A percentile compares a stretch with the other conserved stretches of the same genome.
Evolutionary conservation across 371 early-diverging fungal genomes (phyloP).

Genomic region (Chytridium lagenaria): DNA sequence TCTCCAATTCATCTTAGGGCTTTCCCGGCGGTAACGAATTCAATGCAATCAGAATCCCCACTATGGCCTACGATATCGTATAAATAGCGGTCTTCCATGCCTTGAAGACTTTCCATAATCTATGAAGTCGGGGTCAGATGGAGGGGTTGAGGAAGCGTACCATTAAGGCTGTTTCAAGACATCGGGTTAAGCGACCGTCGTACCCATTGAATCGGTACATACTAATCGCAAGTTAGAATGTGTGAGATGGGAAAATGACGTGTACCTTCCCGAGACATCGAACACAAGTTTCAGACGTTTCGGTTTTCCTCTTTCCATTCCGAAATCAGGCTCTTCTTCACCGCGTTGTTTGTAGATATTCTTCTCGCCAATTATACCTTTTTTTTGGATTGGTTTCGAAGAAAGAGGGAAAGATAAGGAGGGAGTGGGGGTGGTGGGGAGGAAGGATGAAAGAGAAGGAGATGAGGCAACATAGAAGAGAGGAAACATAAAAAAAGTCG

Average conservation of each 20-base stretch:
- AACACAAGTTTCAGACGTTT: conserved; percentile 82
- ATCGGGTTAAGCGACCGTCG: conserved; percentile 47
- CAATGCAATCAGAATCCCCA: conserved; percentile 77
- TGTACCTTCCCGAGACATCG: conserved; percentile 58
- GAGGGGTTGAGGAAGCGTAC: neutral
- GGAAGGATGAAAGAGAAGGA: too few species aligned
- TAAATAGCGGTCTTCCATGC: conserved; percentile 80
- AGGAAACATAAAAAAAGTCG: too few species aligned
- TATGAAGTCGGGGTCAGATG: conserved; percentile 33
- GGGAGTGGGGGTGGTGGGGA: too few species aligned
- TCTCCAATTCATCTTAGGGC: conserved; percentile 83
- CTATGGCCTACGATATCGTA: conserved; percentile 82
- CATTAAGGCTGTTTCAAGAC: conserved; percentile 48
- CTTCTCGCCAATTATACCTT: conserved; percentile 80
- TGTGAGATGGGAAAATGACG: conserved; percentile 44
- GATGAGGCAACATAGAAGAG: too few species aligned
- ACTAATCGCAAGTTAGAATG: conserved; percentile 35
- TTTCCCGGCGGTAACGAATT: conserved; percentile 70
- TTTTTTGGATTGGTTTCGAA: too few species aligned
- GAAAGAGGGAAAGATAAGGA: too few species aligned
- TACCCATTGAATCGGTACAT: conserved; percentile 57
- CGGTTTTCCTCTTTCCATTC: conserved; percentile 61
- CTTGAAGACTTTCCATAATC: conserved; percentile 86
- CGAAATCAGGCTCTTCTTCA: conserved; percentile 66
- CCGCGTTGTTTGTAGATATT: conserved; percentile 83